Conservation (phyloP, 139 green algal species). For the Chlamydomonas sphaeroides region DNA sequence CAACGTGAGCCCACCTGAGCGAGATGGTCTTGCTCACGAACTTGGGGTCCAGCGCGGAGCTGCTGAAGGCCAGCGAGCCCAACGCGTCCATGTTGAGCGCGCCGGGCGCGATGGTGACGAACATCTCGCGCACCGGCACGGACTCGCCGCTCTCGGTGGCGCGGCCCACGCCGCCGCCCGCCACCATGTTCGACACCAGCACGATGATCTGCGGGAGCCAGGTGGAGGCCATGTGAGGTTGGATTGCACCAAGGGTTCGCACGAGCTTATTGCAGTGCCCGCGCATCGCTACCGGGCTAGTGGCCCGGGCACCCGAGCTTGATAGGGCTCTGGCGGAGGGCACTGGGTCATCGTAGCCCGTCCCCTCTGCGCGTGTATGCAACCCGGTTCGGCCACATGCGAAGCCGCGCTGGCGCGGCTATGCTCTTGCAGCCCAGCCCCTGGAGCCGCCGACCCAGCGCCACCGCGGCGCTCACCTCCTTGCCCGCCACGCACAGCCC, state of each 20-base stretch:
- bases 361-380: no score
- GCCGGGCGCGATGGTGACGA: constrained; percentile 62
- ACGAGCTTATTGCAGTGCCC: no score
- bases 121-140: constrained; percentile 53
- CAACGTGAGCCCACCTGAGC: constrained; percentile 48
- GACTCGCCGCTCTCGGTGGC: not conserved
- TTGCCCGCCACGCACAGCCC: constrained; percentile 67
- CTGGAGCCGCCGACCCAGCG: no score
- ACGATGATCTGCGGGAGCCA: constrained; percentile 54
- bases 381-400: no score
- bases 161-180: not conserved
- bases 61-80: constrained; percentile 50
- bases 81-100: constrained; percentile 52
- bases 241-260: not conserved
- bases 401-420: no score
- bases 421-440: no score
- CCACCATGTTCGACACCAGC: constrained; percentile 56
- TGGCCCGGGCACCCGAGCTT: no score
- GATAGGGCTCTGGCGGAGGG: no score
- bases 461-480: no score
- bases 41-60: constrained; percentile 37
- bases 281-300: no score
- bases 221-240: not conserved
- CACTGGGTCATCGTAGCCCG: no score
- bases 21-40: constrained; percentile 62